Evolutionary conservation across 257 asterid species (phyloP), one percentile per base, ranked within the genome.

Genomic region (Anisodus acutangulus): DNA sequence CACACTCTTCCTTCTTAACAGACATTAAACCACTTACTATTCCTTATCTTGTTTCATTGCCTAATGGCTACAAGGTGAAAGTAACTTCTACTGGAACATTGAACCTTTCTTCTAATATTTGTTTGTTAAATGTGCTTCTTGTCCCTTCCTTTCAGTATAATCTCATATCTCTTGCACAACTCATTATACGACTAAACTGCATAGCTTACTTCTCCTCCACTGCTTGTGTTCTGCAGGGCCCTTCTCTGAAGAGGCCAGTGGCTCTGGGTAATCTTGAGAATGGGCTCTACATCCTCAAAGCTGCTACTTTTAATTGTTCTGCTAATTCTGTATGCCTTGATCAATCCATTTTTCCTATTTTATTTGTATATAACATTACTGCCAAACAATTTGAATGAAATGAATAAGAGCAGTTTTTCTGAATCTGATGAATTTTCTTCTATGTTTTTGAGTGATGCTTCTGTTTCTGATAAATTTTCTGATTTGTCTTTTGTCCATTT

Each of bases 401-500:
- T 54, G 5, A 54, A 54, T 54, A 54, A 54, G 59, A 54, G 6
- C 16, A 54, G 0, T 54, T 3, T 3, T 54, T 12, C 6, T 54
- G 26, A 22, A 22, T 22, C 26, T 22, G 26, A 47, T 4, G 2
- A 7, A 1, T 0, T 2, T 54, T 11, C 2, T 54, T 54, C 54
- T 0, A 0, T 54, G 17, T 54, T 11, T 13, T 54, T 54, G 6
- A 5, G 3, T 54, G 58, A 54, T 11, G 4, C 0, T 54, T 3
- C 0, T 1, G 1, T 2, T 4, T 54, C 6, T 3, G 1, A 1
- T 1, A 6, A 0, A 3, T 0, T 5, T 54, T 11, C 16, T 54
- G 8, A 2, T 12, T 12, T 54, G 0, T 11, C 58, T 10, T 0
- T 10, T 11, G 58, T 10, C 12, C 58, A 54, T 11, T 2, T 5